Evolutionary conservation across 768 basidiomycete genomes (phyloP), one percentile per base, ranked within the genome.

Genomic region (Mycena polygramma): DNA sequence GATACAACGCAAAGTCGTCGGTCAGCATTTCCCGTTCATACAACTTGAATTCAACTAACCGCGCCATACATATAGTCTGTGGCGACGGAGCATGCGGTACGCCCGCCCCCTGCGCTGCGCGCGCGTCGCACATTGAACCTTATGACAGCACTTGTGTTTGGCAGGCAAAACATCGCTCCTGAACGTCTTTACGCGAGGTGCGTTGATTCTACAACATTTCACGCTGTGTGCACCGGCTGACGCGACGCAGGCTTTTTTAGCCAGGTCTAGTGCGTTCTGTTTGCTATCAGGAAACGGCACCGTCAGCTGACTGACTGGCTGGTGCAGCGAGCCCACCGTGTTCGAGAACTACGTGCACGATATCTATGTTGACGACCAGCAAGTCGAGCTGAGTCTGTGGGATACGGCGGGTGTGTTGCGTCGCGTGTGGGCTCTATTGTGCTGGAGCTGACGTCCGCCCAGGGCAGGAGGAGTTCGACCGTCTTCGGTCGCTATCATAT

Each of bases 341-440:
- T 99, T 99, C 74, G 97, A 99, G 81, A 99, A 98, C 83, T 96
- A 97, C 76, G 96, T 97, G 14, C 94, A 97, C 78, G 94, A 96
- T 73, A 84, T 97, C 63, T 86, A 87, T 73, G 90, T 97, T 35
- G 96, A 98, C 73, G 95, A 95, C 41, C 92, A 95, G 75, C 79
- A 88, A 37, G 92, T 98, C 17, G 97, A 99, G 77, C 85, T 99
- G 52, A 95, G 95, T 78, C 78, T 99, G 72, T 99, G 97, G 97
- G 97, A 99, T 79, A 99, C 97, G 53, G 97, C 97, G 53, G 97
- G 97, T 96, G 77, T 17, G 63, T 60, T 66, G 48, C 65, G 48
- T 55, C 24, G 43, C 57, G 41, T 20, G 10, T 36, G 13, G 15
- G 53, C 41, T 4, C 68, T 39, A 49, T 49, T n/a, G 6, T 62